Percentiles rank a stretch among this genome's conserved stretches.
These are phyloP conservation scores for Rhynchosporium secalis DNA, from an alignment of 2,329 filamentous ascomycete species.

Conservation along the genomic window DNA sequence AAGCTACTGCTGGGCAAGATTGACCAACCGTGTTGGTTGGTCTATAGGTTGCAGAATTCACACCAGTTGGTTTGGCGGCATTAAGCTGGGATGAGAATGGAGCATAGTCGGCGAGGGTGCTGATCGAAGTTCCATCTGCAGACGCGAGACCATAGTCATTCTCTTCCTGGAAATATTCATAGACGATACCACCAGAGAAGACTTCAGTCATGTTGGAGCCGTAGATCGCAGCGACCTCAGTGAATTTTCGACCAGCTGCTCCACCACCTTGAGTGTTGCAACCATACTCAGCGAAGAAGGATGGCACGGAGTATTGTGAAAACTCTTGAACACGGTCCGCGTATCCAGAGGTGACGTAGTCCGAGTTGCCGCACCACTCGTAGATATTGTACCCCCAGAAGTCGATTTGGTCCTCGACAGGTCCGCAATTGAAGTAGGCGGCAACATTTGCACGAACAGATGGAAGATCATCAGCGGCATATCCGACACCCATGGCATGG, in stretches of 20 bases:
- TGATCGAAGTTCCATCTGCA: constrained; percentile 52
- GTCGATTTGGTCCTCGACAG: constrained; percentile 68
- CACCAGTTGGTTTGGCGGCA: constrained; percentile 56
- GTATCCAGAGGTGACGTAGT: constrained; percentile 75
- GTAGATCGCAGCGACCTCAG: constrained; percentile 81
- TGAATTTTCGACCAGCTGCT: constrained; percentile 63
- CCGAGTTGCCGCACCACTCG: constrained; percentile 90
- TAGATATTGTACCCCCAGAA: constrained; percentile 99
- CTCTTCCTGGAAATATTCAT: constrained; percentile 91
- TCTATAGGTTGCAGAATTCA: constrained; percentile 64
- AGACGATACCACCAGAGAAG: constrained; percentile 94
- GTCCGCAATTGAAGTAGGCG: constrained; percentile 90
- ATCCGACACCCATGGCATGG: constrained; percentile 82
- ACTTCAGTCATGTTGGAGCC: constrained; percentile 76
- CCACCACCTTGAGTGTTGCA: constrained; percentile 68
- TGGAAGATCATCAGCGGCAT: constrained; percentile 90
- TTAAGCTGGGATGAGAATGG: constrained; percentile 55
- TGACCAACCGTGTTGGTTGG: constrained; percentile 41
- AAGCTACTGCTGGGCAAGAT: constrained; percentile 33
- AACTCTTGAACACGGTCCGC: constrained; percentile 81
- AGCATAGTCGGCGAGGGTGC: constrained; percentile 64
- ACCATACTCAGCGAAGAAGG: constrained; percentile 98
- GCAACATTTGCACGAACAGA: constrained; percentile 78
- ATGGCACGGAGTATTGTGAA: constrained; percentile 80
- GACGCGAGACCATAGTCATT: constrained; percentile 69